phyloP scores from a whole-genome alignment of 441 rosid species.

The Populus hybrid region DNA sequence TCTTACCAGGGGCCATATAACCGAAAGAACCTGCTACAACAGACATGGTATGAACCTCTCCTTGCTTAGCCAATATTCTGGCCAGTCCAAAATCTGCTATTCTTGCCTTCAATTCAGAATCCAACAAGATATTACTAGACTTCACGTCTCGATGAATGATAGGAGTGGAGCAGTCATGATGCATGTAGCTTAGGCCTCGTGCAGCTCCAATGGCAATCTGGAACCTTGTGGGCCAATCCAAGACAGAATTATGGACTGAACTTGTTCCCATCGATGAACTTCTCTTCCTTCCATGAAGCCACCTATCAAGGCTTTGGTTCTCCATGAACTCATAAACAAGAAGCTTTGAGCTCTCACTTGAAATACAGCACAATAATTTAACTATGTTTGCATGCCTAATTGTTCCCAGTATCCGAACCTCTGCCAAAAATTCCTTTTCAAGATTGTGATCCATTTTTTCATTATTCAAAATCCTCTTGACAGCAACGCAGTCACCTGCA shows the following conservation, averaged over 20 bases:
- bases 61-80: constrained; percentile 57
- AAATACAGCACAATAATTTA: constrained; percentile 78
- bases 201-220: constrained; percentile 83
- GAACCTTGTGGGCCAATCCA: constrained; percentile 70
- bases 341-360: constrained; percentile 76
- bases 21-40: constrained; percentile 86
- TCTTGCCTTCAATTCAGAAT: constrained; percentile 65
- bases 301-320: constrained; percentile 75
- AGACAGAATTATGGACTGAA: constrained; percentile 17
- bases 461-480: constrained; percentile 72
- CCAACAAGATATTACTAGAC: constrained; percentile 82
- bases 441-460: constrained; percentile 46
- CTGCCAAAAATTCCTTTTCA: constrained; percentile 73
- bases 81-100: constrained; percentile 95
- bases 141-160: constrained; percentile 87
- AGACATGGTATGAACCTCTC: constrained; percentile 69
- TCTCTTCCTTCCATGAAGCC: constrained; percentile 69
- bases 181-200: constrained; percentile 84
- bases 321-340: constrained; percentile 88
- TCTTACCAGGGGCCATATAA: constrained; percentile 86
- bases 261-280: constrained; percentile 9
- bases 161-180: constrained; percentile 69
- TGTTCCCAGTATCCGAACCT: constrained; percentile 67
- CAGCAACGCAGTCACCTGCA: constrained; percentile 65
- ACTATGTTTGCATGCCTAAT: constrained; percentile 82